Conservation (phyloP, 1,284 basidiomycete species). For the Apiotrichum akiyoshidainum region DNA sequence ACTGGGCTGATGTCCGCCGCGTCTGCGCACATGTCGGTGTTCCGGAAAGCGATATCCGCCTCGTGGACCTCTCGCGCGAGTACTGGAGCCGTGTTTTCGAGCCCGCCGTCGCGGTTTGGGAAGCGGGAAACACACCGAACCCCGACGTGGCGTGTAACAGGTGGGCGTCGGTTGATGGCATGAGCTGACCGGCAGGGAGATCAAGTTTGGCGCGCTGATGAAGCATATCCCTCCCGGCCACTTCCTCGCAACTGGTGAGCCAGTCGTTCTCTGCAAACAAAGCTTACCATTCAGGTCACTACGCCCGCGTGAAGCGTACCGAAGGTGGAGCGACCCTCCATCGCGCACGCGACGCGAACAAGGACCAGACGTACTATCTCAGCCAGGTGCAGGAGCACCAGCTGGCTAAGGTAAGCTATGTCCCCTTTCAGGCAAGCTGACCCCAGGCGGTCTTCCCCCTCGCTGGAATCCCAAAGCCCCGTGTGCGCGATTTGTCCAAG, state of each 20-base stretch:
- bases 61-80: slow-evolving; percentile 74
- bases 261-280: too few relatives aligned
- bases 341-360: slow-evolving; percentile 63
- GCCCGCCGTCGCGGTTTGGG: slow-evolving; percentile 73
- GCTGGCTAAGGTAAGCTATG: slow-evolving; percentile 52
- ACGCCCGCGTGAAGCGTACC: slow-evolving; percentile 66
- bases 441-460: slow-evolving; percentile 73
- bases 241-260: slow-evolving; percentile 76
- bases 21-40: slow-evolving; percentile 66
- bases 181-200: slow-evolving; percentile 61
- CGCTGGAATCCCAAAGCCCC: slow-evolving; percentile 61
- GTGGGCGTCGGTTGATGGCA: slow-evolving; percentile 51
- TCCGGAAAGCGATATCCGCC: slow-evolving; percentile 60
- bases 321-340: slow-evolving; percentile 58
- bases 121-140: slow-evolving; percentile 77
- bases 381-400: slow-evolving; percentile 68
- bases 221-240: slow-evolving; percentile 56
- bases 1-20: slow-evolving; percentile 83
- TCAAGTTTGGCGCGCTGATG: slow-evolving; percentile 88
- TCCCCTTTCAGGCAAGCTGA: not conserved
- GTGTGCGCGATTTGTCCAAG: slow-evolving; percentile 75
- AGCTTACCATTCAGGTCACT: slow-evolving; percentile 64
- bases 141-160: slow-evolving; percentile 92
- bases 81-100: slow-evolving; percentile 89
- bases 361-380: slow-evolving; percentile 94